Conservation (phyloP, 108 stramenopile species). For the Cyclotella baltica region DNA sequence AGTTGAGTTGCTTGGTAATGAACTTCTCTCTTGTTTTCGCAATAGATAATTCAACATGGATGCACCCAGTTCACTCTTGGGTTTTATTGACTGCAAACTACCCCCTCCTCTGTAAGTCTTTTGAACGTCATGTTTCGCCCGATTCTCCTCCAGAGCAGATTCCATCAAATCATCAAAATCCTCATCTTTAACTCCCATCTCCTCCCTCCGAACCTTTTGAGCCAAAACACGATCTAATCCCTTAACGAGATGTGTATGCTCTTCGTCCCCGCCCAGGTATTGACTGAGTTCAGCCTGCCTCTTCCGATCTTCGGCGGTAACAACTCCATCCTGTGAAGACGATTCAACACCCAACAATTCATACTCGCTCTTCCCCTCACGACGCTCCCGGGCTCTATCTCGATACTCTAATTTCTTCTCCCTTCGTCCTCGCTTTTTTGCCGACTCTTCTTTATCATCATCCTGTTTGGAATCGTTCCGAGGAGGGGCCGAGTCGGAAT, state of each 20-base stretch:
- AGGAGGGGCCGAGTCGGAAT: constrained; percentile 35
- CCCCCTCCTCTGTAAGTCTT: not conserved
- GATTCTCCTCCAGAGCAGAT: constrained; percentile 3
- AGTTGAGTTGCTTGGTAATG: constrained; percentile 3
- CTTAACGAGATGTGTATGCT: constrained; percentile 90
- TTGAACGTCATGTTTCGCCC: not conserved
- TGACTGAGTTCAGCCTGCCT: constrained; percentile 74
- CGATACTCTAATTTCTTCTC: constrained; percentile 56
- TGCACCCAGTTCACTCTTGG: constrained; percentile 41
- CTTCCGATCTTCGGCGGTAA: constrained; percentile 19
- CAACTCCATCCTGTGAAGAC: not conserved
- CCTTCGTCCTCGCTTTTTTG: constrained; percentile 36
- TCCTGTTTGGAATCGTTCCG: constrained; percentile 31
- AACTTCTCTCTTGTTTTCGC: constrained; percentile 7
- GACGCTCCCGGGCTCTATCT: constrained; percentile 87
- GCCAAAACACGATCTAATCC: constrained; percentile 90
- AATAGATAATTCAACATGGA: constrained; percentile 36
- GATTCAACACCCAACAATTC: not conserved
- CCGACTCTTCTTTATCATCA: constrained; percentile 31
- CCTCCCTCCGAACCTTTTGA: constrained; percentile 72
- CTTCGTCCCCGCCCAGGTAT: constrained; percentile 88
- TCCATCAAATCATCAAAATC: constrained; percentile 56
- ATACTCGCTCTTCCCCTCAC: constrained; percentile 68
- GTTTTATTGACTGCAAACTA: constrained; percentile 10
- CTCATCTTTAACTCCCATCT: constrained; percentile 29